Conservation (phyloP, 1,284 basidiomycete genomes). For the Neolentinus lepideus region DNA sequence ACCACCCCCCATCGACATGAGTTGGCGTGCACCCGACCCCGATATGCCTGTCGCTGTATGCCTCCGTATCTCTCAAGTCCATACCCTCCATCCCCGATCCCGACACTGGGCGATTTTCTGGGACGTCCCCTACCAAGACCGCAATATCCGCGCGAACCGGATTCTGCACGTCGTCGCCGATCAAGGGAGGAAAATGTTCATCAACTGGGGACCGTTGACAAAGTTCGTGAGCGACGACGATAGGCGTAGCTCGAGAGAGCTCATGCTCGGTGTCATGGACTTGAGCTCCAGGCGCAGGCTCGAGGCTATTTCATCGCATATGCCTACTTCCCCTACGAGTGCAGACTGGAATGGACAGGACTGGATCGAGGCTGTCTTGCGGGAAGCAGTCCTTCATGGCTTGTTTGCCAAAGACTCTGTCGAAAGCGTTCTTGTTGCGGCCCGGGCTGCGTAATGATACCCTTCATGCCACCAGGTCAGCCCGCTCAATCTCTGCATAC, state of each 20-base stretch:
- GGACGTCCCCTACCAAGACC: conserved; percentile 1
- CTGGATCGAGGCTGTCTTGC: background rate
- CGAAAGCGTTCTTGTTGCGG: background rate
- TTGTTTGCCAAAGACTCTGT: background rate
- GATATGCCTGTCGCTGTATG: background rate
- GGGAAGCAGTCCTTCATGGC: background rate
- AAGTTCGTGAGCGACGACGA: background rate
- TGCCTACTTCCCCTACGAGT: background rate
- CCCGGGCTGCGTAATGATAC: background rate
- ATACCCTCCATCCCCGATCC: background rate
- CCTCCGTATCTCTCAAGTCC: background rate
- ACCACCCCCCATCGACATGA: background rate
- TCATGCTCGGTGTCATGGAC: background rate
- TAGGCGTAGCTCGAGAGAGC: background rate
- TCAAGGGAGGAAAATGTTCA: background rate
- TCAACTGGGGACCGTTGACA: background rate
- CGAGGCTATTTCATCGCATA: background rate
- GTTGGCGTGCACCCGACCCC: background rate
- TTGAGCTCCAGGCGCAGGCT: background rate
- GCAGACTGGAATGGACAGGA: background rate
- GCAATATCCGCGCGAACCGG: background rate
- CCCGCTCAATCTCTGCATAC: background rate
- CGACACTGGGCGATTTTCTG: background rate
- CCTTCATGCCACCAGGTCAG: background rate
- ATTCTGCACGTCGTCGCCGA: background rate